Evolutionary conservation across 106 monocot species (phyloP).

Genomic region (Acanthochlamys bracteata): DNA sequence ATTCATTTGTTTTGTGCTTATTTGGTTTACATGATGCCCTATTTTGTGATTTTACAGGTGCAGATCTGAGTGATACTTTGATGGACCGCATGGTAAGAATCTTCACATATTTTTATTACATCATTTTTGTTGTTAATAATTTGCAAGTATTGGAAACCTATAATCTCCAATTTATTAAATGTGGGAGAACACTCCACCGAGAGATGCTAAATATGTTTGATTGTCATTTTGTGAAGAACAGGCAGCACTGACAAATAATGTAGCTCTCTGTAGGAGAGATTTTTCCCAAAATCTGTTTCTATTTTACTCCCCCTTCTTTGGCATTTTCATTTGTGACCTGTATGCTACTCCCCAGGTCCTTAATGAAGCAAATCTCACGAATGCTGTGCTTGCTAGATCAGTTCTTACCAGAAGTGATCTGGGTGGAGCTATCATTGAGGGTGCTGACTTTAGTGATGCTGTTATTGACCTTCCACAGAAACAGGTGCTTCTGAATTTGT

Average conservation of each 20-base stretch:
- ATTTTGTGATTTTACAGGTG: conserved; percentile 52
- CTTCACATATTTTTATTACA: not conserved
- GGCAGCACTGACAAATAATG: no score
- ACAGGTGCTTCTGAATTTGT: conserved; percentile 42
- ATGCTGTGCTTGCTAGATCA: conserved; percentile 87
- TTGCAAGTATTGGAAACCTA: not conserved
- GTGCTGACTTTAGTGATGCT: conserved; percentile 98
- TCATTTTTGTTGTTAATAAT: not conserved
- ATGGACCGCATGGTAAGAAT: conserved; percentile 96
- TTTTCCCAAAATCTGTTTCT: no score
- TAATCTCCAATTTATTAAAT: no score
- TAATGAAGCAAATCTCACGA: conserved; percentile 97
- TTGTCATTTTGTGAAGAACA: no score
- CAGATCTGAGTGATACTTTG: conserved; percentile 94
- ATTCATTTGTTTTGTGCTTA: not conserved
- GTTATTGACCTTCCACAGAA: conserved; percentile 84
- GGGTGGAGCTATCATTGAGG: conserved; percentile 81
- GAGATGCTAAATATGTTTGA: no score
- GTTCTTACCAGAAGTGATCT: conserved; percentile 98
- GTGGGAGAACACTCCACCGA: no score
- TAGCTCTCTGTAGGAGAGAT: no score
- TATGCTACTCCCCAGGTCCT: conserved; percentile 42
- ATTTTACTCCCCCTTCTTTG: not conserved
- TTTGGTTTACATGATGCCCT: not conserved
- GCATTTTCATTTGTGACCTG: not conserved